Evolutionary conservation across 495 filamentous ascomycete species (phyloP), one percentile per base, ranked within the genome.

Genomic region (Neurospora pannonica): DNA sequence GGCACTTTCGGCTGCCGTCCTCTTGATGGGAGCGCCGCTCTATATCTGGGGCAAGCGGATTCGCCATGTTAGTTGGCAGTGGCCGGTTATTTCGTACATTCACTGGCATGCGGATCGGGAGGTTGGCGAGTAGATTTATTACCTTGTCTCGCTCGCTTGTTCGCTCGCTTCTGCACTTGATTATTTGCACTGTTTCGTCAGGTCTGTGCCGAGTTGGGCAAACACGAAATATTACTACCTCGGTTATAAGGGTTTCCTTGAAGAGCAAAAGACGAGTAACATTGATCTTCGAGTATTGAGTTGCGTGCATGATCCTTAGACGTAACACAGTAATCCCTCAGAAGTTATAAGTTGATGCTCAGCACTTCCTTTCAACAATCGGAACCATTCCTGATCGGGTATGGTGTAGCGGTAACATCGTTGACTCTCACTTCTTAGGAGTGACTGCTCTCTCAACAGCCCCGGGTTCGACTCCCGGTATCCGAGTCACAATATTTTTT

Each of bases 21-120:
- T 88, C 8, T 62, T 86, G 2, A 73, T 83, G 48, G 81, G 77
- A 76, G 77, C 86, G 38, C 84, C 85, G 4, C 78, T 89, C 19
- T 88, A 83, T 77, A 71, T 86, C 71, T 88, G 80, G 79, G 88
- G 87, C 8, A 86, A 87, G 78, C 38, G 40, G 42, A 81, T 89
- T 24, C 81, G 86, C 6, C 80, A 83, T 71, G 77, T 75, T 15
- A 84, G 84, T 8, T 86, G 85, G 83, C 70, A 81, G 36, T 89
- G 87, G 87, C 62, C 72, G 3, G 76, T 86, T 5, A 79, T 88
- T 54, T 83, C 79, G 8, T 86, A 82, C 76, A 83, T 85, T 4
- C 84, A 84, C 70, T 87, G 85, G 85, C 77, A 78, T 70, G 80
- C 81, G 13, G 85, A 87, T 79, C 79, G 86, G 1, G 87, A 87